These are phyloP conservation scores for Iberis pinnata DNA, from an alignment of 345 rosid genomes.

Conservation along the genomic window DNA sequence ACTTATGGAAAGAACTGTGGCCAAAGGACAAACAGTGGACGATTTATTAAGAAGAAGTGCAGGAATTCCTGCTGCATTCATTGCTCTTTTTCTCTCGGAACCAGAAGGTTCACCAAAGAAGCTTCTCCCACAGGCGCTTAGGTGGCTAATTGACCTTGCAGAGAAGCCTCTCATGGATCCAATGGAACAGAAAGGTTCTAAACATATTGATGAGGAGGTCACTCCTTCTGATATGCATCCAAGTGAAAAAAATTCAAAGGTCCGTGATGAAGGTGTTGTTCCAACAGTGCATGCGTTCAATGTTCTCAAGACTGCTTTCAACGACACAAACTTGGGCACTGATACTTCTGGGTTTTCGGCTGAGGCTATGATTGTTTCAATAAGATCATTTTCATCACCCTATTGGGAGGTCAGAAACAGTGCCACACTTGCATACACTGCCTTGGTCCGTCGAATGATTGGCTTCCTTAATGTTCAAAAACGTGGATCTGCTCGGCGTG, in stretches of 20 bases:
- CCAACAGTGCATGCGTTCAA: slow-evolving; percentile 95
- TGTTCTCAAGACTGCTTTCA: slow-evolving; percentile 81
- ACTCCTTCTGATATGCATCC: slow-evolving; percentile 35
- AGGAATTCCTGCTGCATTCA: slow-evolving; percentile 95
- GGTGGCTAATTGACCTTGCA: slow-evolving; percentile 82
- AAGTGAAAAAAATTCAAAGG: slow-evolving; percentile 53
- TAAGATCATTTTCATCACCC: slow-evolving; percentile 83
- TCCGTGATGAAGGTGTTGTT: slow-evolving; percentile 88
- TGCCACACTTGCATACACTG: slow-evolving; percentile 88
- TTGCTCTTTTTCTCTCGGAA: slow-evolving; percentile 86
- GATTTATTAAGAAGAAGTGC: slow-evolving; percentile 96
- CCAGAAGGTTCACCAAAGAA: slow-evolving; percentile 93
- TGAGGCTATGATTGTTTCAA: slow-evolving; percentile 73
- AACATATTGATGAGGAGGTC: slow-evolving; percentile 21
- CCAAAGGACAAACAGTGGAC: slow-evolving; percentile 85
- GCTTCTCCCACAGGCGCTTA: slow-evolving; percentile 75
- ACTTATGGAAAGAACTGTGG: slow-evolving; percentile 84
- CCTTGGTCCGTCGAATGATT: slow-evolving; percentile 79
- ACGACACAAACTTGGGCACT: slow-evolving; percentile 87
- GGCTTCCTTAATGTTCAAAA: slow-evolving; percentile 91
- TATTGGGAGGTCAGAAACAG: slow-evolving; percentile 97
- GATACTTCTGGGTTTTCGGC: slow-evolving; percentile 96
- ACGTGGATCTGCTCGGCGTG: slow-evolving; percentile 78
- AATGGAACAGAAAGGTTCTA: slow-evolving; percentile 25
- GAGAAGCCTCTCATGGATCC: slow-evolving; percentile 42